A percentile compares a stretch with the other conserved stretches of the same genome.
Evolutionary conservation across 1,139 yeast genomes (phyloP).

Genomic region (Lodderomyces orthopsilosis): DNA sequence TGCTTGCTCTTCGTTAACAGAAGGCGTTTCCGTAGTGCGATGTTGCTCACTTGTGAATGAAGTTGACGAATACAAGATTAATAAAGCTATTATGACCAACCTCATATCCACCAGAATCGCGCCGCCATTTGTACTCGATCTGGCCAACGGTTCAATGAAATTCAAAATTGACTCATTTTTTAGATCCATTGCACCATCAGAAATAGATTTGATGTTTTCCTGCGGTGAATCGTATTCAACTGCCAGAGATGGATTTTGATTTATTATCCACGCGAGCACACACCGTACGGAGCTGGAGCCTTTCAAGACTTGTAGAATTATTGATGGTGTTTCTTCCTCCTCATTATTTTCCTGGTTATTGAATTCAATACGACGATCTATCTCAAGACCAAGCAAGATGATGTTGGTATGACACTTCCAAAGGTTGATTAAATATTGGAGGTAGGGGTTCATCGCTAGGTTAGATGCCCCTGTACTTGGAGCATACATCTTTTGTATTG

Average conservation of each 20-base stretch:
- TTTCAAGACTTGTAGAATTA: slow-evolving; percentile 51
- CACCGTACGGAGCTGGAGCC: slow-evolving; percentile 65
- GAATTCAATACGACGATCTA: slow-evolving; percentile 60
- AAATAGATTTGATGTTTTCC: background rate
- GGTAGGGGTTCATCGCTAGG: slow-evolving; percentile 56
- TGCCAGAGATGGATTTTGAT: slow-evolving; percentile 38
- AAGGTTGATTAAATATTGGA: slow-evolving; percentile 50
- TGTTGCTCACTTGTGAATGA: slow-evolving; percentile 18
- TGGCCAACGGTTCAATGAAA: slow-evolving; percentile 60
- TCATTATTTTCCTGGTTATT: slow-evolving; percentile 29
- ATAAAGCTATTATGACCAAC: slow-evolving; percentile 27
- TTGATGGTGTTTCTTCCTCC: slow-evolving; percentile 43
- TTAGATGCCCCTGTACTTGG: slow-evolving; percentile 31
- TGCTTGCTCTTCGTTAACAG: slow-evolving; percentile 17
- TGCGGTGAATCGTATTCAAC: slow-evolving; percentile 19
- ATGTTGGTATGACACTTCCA: slow-evolving; percentile 67
- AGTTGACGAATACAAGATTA: slow-evolving; percentile 26
- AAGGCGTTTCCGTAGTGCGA: slow-evolving; percentile 13
- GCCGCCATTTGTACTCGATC: slow-evolving; percentile 55
- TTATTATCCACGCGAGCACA: slow-evolving; percentile 58
- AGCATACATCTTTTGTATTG: slow-evolving; percentile 50
- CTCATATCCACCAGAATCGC: slow-evolving; percentile 56
- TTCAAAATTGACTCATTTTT: slow-evolving; percentile 52
- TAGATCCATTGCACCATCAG: slow-evolving; percentile 33
- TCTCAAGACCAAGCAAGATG: slow-evolving; percentile 55